Conservation (phyloP, 352 stramenopile species). For the Phytophthora aleatoria region DNA sequence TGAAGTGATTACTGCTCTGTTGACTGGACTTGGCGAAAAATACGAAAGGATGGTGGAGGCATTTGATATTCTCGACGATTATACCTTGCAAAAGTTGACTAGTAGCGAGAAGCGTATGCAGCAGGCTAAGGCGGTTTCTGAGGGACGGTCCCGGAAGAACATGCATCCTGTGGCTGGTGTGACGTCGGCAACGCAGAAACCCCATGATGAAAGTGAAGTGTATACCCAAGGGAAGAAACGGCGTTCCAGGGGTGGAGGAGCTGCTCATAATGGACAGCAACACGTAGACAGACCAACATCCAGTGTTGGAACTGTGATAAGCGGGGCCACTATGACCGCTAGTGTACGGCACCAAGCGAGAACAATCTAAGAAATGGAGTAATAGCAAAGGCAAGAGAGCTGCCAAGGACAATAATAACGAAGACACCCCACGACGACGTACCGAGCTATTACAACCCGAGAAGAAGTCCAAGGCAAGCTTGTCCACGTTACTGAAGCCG, state of each 20-base stretch:
- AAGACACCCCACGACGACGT: no score
- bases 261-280: neutral
- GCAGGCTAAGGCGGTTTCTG: neutral
- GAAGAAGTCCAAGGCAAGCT: no score
- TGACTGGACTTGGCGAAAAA: conserved; percentile 12
- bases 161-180: neutral
- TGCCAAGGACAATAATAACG: no score
- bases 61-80: conserved; percentile 2
- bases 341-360: no score
- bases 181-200: neutral
- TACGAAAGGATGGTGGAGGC: conserved; percentile 5
- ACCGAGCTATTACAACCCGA: no score
- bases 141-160: neutral
- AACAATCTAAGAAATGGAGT: no score
- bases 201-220: neutral
- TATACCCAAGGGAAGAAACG: neutral
- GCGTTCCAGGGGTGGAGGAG: neutral
- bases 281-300: no score
- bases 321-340: no score
- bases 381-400: no score
- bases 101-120: conserved; percentile 1
- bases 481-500: no score
- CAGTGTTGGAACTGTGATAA: no score
- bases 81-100: neutral
- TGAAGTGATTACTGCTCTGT: conserved; percentile 8